Base-by-base conservation (phyloP, 257 asterid species). In the Scutellaria galericulata region DNA sequence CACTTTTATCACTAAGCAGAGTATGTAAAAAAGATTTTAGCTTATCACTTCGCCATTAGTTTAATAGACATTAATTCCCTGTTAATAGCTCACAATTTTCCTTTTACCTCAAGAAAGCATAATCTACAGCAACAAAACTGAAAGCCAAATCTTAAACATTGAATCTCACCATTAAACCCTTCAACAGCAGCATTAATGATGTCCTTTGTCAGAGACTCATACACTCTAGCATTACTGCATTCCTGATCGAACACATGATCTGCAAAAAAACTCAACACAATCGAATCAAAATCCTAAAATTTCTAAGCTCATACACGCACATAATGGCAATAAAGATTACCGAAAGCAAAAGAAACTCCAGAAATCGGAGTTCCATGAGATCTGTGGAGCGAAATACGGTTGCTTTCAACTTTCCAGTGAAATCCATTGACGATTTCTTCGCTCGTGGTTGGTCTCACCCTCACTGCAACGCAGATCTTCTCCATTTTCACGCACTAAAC, bases 221-320 rank as follows among this genome's bases (percentile, higher is more conserved):
- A 95, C 75, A 92, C 88, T 87, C 72, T 74, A 68, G 85, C 78
- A 68, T 95, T 95, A 6, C 88, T 68, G 85, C 94, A 75, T 24
- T 78, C 97, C 85, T 86, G 90, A 82, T 92, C 96, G 73, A 95
- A 86, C 68, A 95, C 94, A 72, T 92, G 97, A 83, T 95, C 99
- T 92, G 83, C 84, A 72, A 24, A 70, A 75, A 22, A 68, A 42
- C 27, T 44, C 14, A 15, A 11, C 41, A 55, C 37, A 59, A 5
- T 47, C 47, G 52, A 14, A 14, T 53, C 45, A 37, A 50, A 42
- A 37, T 62, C 8, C 35, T 6, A 39, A 46, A 53, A 13, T 1
- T 0, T 20, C n/a, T 31, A 46, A 77, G 72, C 71, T 31, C 48
- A 27, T n/a, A 46, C 6, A 31, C 52, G 55, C 24, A 8, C 2